Base-by-base conservation (phyloP, 352 stramenopile species). In the Phytopythium sindhum region DNA sequence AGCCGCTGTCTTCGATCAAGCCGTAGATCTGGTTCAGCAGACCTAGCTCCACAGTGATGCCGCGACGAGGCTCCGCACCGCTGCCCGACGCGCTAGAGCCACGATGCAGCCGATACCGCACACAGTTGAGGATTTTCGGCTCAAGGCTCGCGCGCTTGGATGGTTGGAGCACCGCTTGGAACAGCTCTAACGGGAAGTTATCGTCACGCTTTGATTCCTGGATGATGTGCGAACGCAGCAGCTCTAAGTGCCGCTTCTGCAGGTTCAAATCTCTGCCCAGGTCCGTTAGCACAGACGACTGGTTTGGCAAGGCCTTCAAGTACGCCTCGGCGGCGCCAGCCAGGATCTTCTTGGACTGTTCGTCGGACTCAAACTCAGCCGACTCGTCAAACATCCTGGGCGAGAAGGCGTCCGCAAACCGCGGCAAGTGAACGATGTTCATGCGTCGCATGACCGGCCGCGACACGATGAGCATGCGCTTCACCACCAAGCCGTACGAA, bases 361-460 rank as follows among this genome's bases (percentile, higher is more conserved):
- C 85, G 42, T 94, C 85, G n/a, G 80, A 90, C 64, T 92, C 81
- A 48, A 94, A 94, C 63, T 87, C 80, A 2, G 85, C 85, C 19
- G 75, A 86, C 17, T 77, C 65, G 59, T 89, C 82, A 42, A 82
- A 88, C 80, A 94, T 91, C 23, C 73, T 68, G 7, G 85, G 83
- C 14, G 55, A 61, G 45, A 94, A 94, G 17, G 74, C 66, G 3
- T 56, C 60, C 0, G 83, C 83, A 55, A 94, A 94, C 12, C 85
- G 75, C 44, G 85, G 85, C 55, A 94, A 56, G 58, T 94, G 85
- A 52, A 94, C 75, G 28, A 94, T 92, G 52, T 94, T 94, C 48
- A 94, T 66, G 6, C 83, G 80, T 0, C 80, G 67, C 78, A 91
- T 91, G 0, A 60, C 57, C 33, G 83, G 83, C 23, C 69, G 70